Evolutionary conservation across 352 stramenopile genomes (phyloP), one percentile per base, ranked within the genome.

Genomic region (Globisporangium orthogonon): DNA sequence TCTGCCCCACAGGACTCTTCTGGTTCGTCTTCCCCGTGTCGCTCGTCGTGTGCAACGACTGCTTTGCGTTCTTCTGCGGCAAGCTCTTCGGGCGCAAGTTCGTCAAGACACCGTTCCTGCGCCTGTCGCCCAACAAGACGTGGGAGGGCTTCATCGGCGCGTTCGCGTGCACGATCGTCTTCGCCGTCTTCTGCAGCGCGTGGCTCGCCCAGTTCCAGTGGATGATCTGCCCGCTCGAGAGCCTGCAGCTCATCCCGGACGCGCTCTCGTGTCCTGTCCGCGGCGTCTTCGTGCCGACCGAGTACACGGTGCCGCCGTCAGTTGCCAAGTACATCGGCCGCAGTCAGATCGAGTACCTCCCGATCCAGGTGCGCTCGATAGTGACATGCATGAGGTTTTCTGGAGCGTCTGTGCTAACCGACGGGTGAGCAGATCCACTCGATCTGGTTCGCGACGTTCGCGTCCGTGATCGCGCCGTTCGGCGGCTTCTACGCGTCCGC

Each of bases 91-190:
- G 86, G 15, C 83, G 83, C 47, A 91, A 89, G 63, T 92, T 99
- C 60, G 97, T 99, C 65, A 96, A 96, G 65, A 74, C 86, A 50
- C 76, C 78, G 46, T 94, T 94, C 63, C 56, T 94, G 58, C 77
- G 80, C 10, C 83, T 99, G 51, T 98, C 89, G 37, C 97, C 97
- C 17, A 99, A 99, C 70, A 99, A 99, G 74, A 99, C 96, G 6
- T 99, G 96, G 97, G 98, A 99, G 66, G 97, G 97, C 3, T 99
- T 99, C 61, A 95, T 98, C 31, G 97, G 97, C 39, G 97, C 94
- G 9, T 94, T 96, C 40, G 60, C 99, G 28, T 98, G 93, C 67
- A 99, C 97, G 23, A 74, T 99, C 44, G 73, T 98, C 37, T 94
- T 96, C 43, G 94, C 76, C 17, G 97, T 96, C 70, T 98, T 98